Evolutionary conservation across 2,329 filamentous ascomycete species (phyloP).

Genomic region (Epichloe typhina): DNA sequence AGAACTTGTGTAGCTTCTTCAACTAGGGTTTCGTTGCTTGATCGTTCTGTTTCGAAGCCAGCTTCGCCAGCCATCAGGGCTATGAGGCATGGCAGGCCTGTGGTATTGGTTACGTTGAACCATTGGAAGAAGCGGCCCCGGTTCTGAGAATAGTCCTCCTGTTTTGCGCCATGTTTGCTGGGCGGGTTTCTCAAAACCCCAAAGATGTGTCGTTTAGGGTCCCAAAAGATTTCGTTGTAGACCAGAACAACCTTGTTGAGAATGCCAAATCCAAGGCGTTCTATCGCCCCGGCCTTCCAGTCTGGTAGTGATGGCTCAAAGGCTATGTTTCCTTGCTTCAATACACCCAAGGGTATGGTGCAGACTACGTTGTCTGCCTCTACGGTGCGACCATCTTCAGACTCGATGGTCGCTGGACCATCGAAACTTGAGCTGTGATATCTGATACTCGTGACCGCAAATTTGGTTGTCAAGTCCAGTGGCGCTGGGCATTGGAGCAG

Average conservation of each 20-base stretch:
- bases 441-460: conserved; percentile 56
- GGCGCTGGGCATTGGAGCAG: conserved; percentile 64
- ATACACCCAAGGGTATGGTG: conserved; percentile 77
- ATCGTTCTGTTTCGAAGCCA: conserved; percentile 73
- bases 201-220: conserved; percentile 80
- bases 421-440: conserved; percentile 39
- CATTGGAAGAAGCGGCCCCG: conserved; percentile 95
- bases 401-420: conserved; percentile 50
- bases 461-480: conserved; percentile 64
- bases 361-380: conserved; percentile 86
- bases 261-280: conserved; percentile 79
- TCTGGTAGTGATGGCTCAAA: conserved; percentile 84
- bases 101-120: conserved; percentile 89
- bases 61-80: conserved; percentile 94
- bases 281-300: conserved; percentile 72
- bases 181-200: conserved; percentile 70
- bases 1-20: conserved; percentile 69
- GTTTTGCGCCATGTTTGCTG: conserved; percentile 56
- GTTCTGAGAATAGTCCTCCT: conserved; percentile 63
- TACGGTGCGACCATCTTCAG: conserved; percentile 61
- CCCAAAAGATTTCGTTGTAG: conserved; percentile 85
- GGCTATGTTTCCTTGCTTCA: conserved; percentile 70
- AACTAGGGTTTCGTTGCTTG: conserved; percentile 62
- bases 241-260: conserved; percentile 93
- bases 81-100: conserved; percentile 74